Conservation (phyloP, 2,329 filamentous ascomycete genomes). For the Elsinoe perseae region DNA sequence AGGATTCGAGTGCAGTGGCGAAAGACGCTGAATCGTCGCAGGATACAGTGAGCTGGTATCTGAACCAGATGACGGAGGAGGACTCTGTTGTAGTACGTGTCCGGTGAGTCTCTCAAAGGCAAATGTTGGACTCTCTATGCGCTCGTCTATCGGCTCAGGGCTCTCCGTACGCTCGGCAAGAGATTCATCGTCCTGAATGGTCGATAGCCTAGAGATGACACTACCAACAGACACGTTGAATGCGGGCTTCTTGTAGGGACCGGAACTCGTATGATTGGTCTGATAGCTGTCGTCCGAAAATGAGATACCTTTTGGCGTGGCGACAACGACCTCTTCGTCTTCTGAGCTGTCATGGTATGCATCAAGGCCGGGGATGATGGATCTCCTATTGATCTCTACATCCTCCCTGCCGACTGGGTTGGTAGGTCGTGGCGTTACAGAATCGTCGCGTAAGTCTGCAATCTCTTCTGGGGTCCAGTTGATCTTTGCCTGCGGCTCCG, state of each 20-base stretch:
- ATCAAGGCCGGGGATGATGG: conserved; percentile 12
- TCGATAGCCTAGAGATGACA: conserved; percentile 10
- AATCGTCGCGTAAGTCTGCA: background rate
- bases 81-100: background rate
- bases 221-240: conserved; percentile 12
- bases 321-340: background rate
- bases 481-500: background rate
- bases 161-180: background rate
- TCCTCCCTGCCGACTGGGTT: background rate
- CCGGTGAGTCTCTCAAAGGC: background rate
- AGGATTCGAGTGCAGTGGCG: conserved; percentile 1
- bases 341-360: conserved; percentile 10
- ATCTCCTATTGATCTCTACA: background rate
- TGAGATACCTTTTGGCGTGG: background rate
- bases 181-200: conserved; percentile 13
- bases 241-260: conserved; percentile 4
- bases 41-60: conserved; percentile 6
- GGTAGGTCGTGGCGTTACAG: background rate
- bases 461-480: background rate
- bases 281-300: conserved; percentile 5
- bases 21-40: background rate
- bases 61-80: conserved; percentile 3
- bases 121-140: background rate
- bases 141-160: background rate
- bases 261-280: background rate